Evolutionary conservation across 768 basidiomycete genomes (phyloP).

Genomic region (Termitomyces bulborhizus): DNA sequence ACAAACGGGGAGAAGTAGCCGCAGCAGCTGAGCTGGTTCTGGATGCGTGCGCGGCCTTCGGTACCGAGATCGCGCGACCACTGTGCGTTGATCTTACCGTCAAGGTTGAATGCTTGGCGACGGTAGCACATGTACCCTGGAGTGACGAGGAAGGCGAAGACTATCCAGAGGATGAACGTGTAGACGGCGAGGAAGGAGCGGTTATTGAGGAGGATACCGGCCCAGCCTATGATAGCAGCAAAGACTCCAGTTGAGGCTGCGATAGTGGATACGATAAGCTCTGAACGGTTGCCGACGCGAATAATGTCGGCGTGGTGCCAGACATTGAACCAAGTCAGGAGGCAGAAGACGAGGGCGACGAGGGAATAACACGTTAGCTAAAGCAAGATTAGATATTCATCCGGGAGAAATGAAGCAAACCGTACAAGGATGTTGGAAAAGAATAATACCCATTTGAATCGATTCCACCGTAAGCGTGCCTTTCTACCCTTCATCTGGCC

Average conservation of each 20-base stretch:
- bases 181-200: constrained; percentile 77
- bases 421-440: constrained; percentile 49
- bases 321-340: constrained; percentile 77
- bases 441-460: constrained; percentile 81
- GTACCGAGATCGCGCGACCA: constrained; percentile 63
- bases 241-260: constrained; percentile 55
- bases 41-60: constrained; percentile 55
- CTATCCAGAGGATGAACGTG: constrained; percentile 71
- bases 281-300: constrained; percentile 58
- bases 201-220: constrained; percentile 82
- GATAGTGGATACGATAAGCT: constrained; percentile 65
- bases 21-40: constrained; percentile 71
- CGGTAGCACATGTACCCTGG: constrained; percentile 82
- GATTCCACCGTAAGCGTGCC: constrained; percentile 61
- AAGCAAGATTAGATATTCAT: background rate
- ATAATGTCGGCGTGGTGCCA: constrained; percentile 63
- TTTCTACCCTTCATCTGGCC: constrained; percentile 27
- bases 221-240: constrained; percentile 71
- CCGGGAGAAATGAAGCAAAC: background rate
- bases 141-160: constrained; percentile 62
- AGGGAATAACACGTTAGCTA: constrained; percentile 55
- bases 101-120: constrained; percentile 47
- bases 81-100: constrained; percentile 72
- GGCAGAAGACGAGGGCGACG: constrained; percentile 51
- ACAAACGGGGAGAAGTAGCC: constrained; percentile 78